Evolutionary conservation across 768 basidiomycete species (phyloP), one percentile per base, ranked within the genome.

Genomic region (Neoboletus magnificus): DNA sequence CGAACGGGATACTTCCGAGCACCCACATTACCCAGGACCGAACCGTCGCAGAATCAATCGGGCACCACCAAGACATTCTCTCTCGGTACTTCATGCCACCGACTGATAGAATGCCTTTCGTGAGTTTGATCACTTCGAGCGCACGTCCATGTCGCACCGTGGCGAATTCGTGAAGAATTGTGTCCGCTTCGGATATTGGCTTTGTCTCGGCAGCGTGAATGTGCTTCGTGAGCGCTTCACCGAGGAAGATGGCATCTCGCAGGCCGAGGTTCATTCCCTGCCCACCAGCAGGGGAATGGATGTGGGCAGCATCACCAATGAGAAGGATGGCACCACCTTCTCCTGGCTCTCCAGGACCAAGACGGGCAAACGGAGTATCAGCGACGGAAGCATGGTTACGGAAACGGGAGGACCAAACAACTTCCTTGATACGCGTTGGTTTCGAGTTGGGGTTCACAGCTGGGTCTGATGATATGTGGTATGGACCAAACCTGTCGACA

Each of bases 221-320:
- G 62, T 78, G 77, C n/a, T 71, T 65, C 18, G 66, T 63, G 39
- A 83, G 64, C 8, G 62, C 73, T n/a, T 75, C 71, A 6, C 76
- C 80, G 4, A 82, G 73, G 46, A 71, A 68, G 22, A 81, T 64
- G 8, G 77, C 81, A 56, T 83, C 82, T 16, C 81, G 74, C n/a
- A 83, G 66, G 6, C 82, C 79, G n/a, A 83, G 74, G 57, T 82
- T 82, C 81, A 83, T 79, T 12, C 82, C 82, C 51, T 82, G 81
- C 1, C 82, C 82, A 1, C 82, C 82, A 7, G 75, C 71, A 23
- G 81, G 82, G 0, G 81, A 78, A 54, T 82, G 82, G 44, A 82
- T 76, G n/a, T 79, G 73, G 32, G 82, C 82, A 5, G 82, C 79
- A 58, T 80, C 78, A 5, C 78, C 78, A 8, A 77, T 40, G 36